A percentile compares a stretch with the other conserved stretches of the same genome.
These are phyloP conservation scores for Aspergillus sp. DNA, from an alignment of 2,329 filamentous ascomycete species.

Conservation along the genomic window DNA sequence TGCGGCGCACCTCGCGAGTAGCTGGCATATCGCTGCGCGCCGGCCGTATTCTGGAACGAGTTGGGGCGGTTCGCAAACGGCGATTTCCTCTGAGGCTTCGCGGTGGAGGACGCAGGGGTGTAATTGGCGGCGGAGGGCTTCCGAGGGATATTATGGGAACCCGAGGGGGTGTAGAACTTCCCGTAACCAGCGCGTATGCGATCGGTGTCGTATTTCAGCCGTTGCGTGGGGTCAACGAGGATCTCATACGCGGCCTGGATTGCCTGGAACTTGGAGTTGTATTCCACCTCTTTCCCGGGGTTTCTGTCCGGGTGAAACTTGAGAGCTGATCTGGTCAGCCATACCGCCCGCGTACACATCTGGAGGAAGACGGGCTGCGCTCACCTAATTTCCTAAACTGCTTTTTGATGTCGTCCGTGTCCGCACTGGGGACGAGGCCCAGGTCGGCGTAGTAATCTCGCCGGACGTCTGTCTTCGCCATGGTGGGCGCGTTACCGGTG, in stretches of 20 bases:
- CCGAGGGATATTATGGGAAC: too few relatives aligned
- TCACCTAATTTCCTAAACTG: conserved; percentile 75
- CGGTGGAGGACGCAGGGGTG: conserved; percentile 13
- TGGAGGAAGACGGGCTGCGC: conserved; percentile 10
- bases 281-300: conserved; percentile 68
- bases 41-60: conserved; percentile 21
- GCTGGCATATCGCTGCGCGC: conserved; percentile 31
- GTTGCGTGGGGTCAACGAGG: conserved; percentile 49
- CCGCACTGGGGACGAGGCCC: conserved; percentile 58
- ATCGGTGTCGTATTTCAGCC: conserved; percentile 54
- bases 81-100: conserved; percentile 16
- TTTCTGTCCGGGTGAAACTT: conserved; percentile 87
- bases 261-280: conserved; percentile 71
- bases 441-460: conserved; percentile 82
- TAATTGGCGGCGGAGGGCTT: conserved; percentile 17
- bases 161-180: conserved; percentile 21
- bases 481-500: too few relatives aligned
- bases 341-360: background rate
- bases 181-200: conserved; percentile 42
- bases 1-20: conserved; percentile 33
- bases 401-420: conserved; percentile 69
- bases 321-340: conserved; percentile 47
- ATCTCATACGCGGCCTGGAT: conserved; percentile 83
- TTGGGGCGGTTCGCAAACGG: conserved; percentile 10
- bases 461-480: conserved; percentile 59